Evolutionary conservation across 306 rosid species (phyloP).

Genomic region (Parietaria judaica): DNA sequence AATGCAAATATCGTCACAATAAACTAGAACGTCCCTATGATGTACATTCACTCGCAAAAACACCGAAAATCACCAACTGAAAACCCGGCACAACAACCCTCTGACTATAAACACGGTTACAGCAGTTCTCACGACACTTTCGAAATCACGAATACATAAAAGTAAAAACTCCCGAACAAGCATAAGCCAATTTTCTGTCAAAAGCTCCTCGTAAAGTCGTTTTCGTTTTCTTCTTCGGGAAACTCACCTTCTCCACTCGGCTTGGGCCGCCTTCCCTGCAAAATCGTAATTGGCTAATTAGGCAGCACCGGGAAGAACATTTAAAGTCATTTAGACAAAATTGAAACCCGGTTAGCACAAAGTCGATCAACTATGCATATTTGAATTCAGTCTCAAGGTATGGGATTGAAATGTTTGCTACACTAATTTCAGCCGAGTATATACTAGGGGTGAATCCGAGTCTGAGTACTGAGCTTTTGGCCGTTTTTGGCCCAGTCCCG

Average conservation of each 20-base stretch:
- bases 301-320: not conserved
- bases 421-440: not conserved
- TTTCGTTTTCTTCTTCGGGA: slow-evolving; percentile 2
- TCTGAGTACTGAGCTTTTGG: no score
- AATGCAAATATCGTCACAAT: slow-evolving; percentile 24
- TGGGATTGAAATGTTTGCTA: not conserved
- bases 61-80: slow-evolving; percentile 35
- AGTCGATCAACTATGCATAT: no score
- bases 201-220: slow-evolving; percentile 23
- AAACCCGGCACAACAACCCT: slow-evolving; percentile 31
- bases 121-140: slow-evolving; percentile 24
- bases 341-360: not conserved
- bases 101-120: slow-evolving; percentile 26
- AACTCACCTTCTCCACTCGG: slow-evolving; percentile 84
- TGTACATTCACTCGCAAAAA: slow-evolving; percentile 86
- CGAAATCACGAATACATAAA: slow-evolving; percentile 31
- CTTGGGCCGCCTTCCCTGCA: slow-evolving; percentile 78
- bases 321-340: not conserved
- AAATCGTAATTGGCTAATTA: slow-evolving; percentile 16
- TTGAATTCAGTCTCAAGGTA: no score
- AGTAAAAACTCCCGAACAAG: slow-evolving; percentile 17
- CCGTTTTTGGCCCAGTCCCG: no score
- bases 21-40: slow-evolving; percentile 52
- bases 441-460: no score
- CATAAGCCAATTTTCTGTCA: slow-evolving; percentile 27